Conservation (phyloP, 2,329 filamentous ascomycete genomes). For the Diaporthe sp. region DNA sequence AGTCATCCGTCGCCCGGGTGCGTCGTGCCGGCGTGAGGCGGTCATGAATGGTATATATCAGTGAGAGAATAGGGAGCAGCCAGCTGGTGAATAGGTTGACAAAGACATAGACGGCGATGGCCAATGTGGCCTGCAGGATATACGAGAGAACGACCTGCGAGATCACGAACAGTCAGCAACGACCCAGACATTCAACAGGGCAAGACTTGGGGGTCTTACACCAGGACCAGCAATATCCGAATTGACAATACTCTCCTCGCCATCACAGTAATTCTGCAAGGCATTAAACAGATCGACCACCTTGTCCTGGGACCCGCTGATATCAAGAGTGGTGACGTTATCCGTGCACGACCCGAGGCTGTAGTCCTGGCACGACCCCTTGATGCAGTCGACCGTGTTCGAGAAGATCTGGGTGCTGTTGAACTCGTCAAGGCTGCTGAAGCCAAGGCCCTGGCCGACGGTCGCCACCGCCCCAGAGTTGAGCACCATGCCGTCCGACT, state of each 20-base stretch:
- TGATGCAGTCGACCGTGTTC: constrained; percentile 30
- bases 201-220: constrained; percentile 2
- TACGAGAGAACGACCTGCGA: constrained; percentile 36
- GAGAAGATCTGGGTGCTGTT: constrained; percentile 31
- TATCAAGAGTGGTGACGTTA: constrained; percentile 28
- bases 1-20: constrained; percentile 6
- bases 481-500: background rate
- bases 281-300: constrained; percentile 24
- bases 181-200: background rate
- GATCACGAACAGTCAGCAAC: background rate
- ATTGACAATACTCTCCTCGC: constrained; percentile 32
- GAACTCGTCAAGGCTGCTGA: constrained; percentile 31
- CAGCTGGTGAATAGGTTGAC: constrained; percentile 34
- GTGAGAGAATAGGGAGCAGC: constrained; percentile 32
- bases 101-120: constrained; percentile 35
- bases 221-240: constrained; percentile 37
- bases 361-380: constrained; percentile 35
- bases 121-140: constrained; percentile 35
- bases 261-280: constrained; percentile 27
- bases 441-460: constrained; percentile 25
- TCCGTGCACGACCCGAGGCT: constrained; percentile 34
- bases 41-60: constrained; percentile 32
- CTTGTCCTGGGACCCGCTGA: constrained; percentile 27
- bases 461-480: constrained; percentile 9
- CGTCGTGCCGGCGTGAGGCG: background rate